A percentile compares a stretch with the other conserved stretches of the same genome.
Evolutionary conservation across 306 rosid species (phyloP).

Genomic region (Malus domestica): ASM211411v1 NC_041803.1:15651001-15651500

Average conservation of each 20-base stretch:
- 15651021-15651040: constrained; percentile 21
- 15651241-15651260: background rate
- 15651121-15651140: constrained; percentile 22
- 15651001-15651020: constrained; percentile 3
- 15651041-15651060: constrained; percentile 28
- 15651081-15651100: constrained; percentile 44
- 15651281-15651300: background rate
- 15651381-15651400: background rate
- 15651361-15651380: background rate
- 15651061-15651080: constrained; percentile 27
- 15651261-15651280: background rate
- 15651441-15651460: background rate
- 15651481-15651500: background rate
- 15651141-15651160: constrained; percentile 35
- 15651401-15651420: background rate
- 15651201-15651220: background rate
- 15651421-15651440: background rate
- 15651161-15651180: constrained; percentile 16
- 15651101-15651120: constrained; percentile 22
- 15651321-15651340: background rate
- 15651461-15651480: background rate
- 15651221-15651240: background rate
- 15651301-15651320: background rate
- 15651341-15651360: background rate
- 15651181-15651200: constrained; percentile 12